These are phyloP conservation scores for Hemerocallis citrina DNA, from an alignment of 106 monocot genomes.

Conservation along the genomic window DNA sequence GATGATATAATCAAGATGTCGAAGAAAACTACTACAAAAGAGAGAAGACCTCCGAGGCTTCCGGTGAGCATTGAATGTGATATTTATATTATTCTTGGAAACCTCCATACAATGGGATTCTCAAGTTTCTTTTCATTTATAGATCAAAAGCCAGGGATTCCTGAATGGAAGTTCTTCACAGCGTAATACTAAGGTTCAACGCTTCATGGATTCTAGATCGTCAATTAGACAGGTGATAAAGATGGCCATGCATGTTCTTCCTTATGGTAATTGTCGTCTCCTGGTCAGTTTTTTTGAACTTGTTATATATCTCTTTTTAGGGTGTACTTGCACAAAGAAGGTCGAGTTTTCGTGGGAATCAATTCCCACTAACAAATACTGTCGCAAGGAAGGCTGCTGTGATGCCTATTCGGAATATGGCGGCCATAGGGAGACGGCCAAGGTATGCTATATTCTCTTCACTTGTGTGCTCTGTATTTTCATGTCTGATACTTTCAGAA, in stretches of 20 bases:
- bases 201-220: conserved; percentile 69
- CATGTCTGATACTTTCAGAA: neutral
- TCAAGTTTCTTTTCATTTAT: neutral
- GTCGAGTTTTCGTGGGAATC: conserved; percentile 61
- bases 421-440: conserved; percentile 32
- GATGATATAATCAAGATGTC: conserved; percentile 99
- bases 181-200: conserved; percentile 35
- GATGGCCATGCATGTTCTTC: conserved; percentile 1
- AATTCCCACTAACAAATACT: conserved; percentile 42
- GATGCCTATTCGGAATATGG: conserved; percentile 35
- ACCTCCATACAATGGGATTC: neutral
- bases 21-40: conserved; percentile 49
- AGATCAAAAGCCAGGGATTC: conserved; percentile 73
- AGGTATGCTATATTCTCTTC: conserved; percentile 28
- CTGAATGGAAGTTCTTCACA: conserved; percentile 36
- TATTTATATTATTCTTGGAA: neutral
- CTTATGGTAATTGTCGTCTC: neutral
- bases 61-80: conserved; percentile 31
- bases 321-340: conserved; percentile 77
- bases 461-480: neutral
- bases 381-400: conserved; percentile 48
- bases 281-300: neutral
- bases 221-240: conserved; percentile 71
- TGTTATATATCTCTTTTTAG: conserved; percentile 14
- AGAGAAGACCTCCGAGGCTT: conserved; percentile 40